Conservation (phyloP, 768 basidiomycete species). For the Kockovaella imperatae region DNA sequence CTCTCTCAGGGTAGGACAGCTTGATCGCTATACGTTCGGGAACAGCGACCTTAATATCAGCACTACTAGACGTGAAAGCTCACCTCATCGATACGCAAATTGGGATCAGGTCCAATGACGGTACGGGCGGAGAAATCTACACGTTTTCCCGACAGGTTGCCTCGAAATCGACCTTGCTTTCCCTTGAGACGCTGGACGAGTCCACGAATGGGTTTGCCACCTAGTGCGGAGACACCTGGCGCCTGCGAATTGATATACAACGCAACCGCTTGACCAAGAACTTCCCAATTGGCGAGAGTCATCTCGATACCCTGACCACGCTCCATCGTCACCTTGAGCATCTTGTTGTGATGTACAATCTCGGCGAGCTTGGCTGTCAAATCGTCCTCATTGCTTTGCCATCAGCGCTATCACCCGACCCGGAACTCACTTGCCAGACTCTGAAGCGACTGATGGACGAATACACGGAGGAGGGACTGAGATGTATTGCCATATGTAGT, state of each 20-base stretch:
- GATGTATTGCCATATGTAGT: conserved; percentile 98
- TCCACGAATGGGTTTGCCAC: conserved; percentile 90
- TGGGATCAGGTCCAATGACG: conserved; percentile 99
- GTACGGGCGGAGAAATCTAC: conserved; percentile 98
- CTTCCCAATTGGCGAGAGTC: conserved; percentile 74
- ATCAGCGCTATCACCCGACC: conserved; percentile 2
- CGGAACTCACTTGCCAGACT: conserved; percentile 60
- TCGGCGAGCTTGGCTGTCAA: conserved; percentile 94
- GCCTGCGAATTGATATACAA: conserved; percentile 98
- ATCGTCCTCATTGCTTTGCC: conserved; percentile 85
- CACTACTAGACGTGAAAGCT: conserved; percentile 1
- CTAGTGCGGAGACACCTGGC: conserved; percentile 80
- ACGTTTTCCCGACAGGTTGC: conserved; percentile 95
- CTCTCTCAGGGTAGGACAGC: conserved; percentile 91
- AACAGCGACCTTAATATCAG: conserved; percentile 57
- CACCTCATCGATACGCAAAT: conserved; percentile 90
- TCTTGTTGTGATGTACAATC: conserved; percentile 86
- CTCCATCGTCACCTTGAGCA: conserved; percentile 79
- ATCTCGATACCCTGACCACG: conserved; percentile 56
- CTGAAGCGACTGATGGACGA: conserved; percentile 91
- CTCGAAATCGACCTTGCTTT: conserved; percentile 96
- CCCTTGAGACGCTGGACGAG: conserved; percentile 97
- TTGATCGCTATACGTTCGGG: conserved; percentile 92
- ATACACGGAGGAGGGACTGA: conserved; percentile 98
- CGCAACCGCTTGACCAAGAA: conserved; percentile 84